Evolutionary conservation across 768 basidiomycete genomes (phyloP).

Genomic region (Ephemerocybe angulata): DNA sequence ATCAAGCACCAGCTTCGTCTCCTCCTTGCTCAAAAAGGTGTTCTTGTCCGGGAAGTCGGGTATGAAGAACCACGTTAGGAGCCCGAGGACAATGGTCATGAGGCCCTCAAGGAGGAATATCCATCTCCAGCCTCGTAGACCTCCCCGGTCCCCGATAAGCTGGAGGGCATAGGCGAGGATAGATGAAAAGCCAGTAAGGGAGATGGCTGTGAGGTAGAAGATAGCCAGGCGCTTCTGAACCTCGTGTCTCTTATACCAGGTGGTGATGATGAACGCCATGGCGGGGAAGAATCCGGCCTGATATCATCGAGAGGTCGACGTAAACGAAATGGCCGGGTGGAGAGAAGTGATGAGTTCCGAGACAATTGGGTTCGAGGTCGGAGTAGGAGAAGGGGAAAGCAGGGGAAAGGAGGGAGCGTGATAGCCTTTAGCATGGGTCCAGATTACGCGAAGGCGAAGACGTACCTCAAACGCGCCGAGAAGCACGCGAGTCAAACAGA

Average conservation of each 20-base stretch:
- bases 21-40: constrained; percentile 37
- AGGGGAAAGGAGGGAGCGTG: too few relatives aligned
- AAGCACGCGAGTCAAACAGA: too few relatives aligned
- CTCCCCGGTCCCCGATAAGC: constrained; percentile 35
- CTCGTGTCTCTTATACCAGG: too few relatives aligned
- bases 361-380: too few relatives aligned
- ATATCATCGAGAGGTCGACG: too few relatives aligned
- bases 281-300: constrained; percentile 15
- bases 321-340: too few relatives aligned
- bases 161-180: constrained; percentile 36
- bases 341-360: too few relatives aligned
- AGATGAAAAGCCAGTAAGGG: not conserved
- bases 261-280: constrained; percentile 12
- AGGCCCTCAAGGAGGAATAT: constrained; percentile 50
- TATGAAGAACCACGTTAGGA: constrained; percentile 38
- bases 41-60: constrained; percentile 48
- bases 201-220: not conserved
- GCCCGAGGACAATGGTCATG: constrained; percentile 38
- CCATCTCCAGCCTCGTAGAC: constrained; percentile 48
- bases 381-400: too few relatives aligned
- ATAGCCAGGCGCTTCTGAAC: too few relatives aligned
- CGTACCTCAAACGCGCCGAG: too few relatives aligned
- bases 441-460: too few relatives aligned
- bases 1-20: constrained; percentile 38
- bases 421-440: too few relatives aligned